Base-by-base conservation (phyloP, 78 protist species). In the Creolimax fragrantissima region DNA sequence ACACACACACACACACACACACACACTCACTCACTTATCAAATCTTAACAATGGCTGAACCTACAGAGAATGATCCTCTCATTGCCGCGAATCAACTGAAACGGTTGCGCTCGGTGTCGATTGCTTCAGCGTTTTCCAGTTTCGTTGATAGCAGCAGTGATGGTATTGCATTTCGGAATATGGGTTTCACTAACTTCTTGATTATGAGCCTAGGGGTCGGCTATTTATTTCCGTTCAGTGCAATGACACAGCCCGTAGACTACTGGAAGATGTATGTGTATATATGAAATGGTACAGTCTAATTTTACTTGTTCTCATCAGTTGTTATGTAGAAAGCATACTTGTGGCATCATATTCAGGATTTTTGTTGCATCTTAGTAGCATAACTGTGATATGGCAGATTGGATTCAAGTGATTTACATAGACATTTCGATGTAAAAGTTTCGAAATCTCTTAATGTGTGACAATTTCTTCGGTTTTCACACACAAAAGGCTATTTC, bases 231-330 rank as follows among this genome's bases (percentile, higher is more conserved):
- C 88, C 88, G 35, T 84, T 84, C 35, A 24, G 41, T 1, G 88
- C 88, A 32, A 24, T 84, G 88, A 84, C 88, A 24, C 88, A 84
- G 88, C 88, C 88, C 32, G 88, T 84, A 24, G 74, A 58, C 74
- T 58, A 58, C 74, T 58, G 74, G 74, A 58, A 58, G 24, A 58
- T 58, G 74, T 58, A 58, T 58, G 74, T n/a, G n/a, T n/a, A n/a
- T n/a, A 1, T 58, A 58, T 24, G 74, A 58, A 58, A 32, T 32
- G 74, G 39, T 58, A 17, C 74, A 24, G 74, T 17, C 74, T 1
- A 24, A 58, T 0, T 58, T 58, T n/a, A n/a, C n/a, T n/a, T n/a
- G n/a, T n/a, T n/a, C n/a, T n/a, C n/a, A n/a, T n/a, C n/a, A n/a
- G n/a, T n/a, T n/a, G n/a, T n/a, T n/a, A n/a, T n/a, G n/a, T n/a